Evolutionary conservation across 2,329 filamentous ascomycete species (phyloP), one percentile per base, ranked within the genome.

Genomic region (Aspergillus oerlinghausenensis): DNA sequence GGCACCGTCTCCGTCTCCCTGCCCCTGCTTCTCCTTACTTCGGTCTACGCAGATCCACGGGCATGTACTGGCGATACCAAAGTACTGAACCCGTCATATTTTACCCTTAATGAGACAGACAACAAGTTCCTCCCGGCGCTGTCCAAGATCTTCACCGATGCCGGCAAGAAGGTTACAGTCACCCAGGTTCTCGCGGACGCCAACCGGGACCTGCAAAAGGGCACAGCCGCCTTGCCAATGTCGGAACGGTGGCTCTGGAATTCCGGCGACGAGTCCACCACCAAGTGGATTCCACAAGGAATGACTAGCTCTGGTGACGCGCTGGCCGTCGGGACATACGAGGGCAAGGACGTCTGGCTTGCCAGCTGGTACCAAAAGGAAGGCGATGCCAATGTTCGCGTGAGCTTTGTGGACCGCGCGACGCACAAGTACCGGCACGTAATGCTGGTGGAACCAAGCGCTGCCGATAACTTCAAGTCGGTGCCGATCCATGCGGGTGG

Each of bases 401-500:
- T 75, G 23, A 70, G 67, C 5, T 74, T 74, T 55, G 63, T 74
- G 4, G 63, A 75, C 60, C 65, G 62, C 42, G 51, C 56, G 2
- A 67, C 63, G 19, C 47, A 66, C 42, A 66, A 62, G 55, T 75
- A 73, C 52, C 67, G 71, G 23, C 69, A 74, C 57, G 69, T 66
- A 10, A 60, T 73, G 38, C 66, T 75, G 1, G 73, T 75, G 7
- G 67, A 73, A 32, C 73, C 73, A 0, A 64, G 62, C 49, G 67
- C 63, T 1, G 60, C 63, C 11, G 71, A 73, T 38, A 58, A 72
- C 56, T 75, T 75, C 56, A 60, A 63, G 14, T 60, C 62, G 14
- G 68, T 75, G 6, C 59, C 60, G 1, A 56, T 74, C 17, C 72
- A 75, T 58, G 72, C 72, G 1, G 72, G 73, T 1, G 73, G 72